A percentile compares a stretch with the other conserved stretches of the same genome.
Conservation (phyloP, 345 rosid genomes). For the Eucalyptus paniculata region DNA sequence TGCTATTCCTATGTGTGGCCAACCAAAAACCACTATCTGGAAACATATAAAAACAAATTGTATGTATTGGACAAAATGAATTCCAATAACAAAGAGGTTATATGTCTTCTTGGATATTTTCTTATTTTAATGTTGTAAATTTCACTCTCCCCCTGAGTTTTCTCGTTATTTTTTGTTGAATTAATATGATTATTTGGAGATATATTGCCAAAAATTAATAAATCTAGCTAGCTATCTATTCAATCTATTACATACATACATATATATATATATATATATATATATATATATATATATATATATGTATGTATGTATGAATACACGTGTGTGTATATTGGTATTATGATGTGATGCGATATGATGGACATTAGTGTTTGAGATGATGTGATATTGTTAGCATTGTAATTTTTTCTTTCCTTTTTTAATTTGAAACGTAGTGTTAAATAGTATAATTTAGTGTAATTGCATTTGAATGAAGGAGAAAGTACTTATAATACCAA, state of each 20-base stretch:
- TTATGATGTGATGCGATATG: accelerated
- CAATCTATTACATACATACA: too few species aligned
- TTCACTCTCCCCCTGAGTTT: accelerated
- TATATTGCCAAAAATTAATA: accelerated
- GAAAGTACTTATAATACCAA: neutral
- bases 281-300: too few species aligned
- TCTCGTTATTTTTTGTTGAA: accelerated
- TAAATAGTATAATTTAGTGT: accelerated
- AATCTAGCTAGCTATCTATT: neutral
- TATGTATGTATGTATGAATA: too few species aligned
- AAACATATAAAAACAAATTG: neutral
- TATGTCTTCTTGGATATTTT: neutral
- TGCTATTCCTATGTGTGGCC: neutral
- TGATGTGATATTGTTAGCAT: neutral
- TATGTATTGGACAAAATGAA: neutral
- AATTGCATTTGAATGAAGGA: neutral
- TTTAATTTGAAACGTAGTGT: neutral
- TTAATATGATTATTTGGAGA: neutral
- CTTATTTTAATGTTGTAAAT: neutral
- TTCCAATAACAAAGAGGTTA: neutral
- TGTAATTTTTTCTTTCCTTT: neutral
- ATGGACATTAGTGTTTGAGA: neutral
- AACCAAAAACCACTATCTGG: neutral
- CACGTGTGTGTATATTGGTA: too few species aligned
- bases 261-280: too few species aligned